Evolutionary conservation across 192 early-diverging fungal species (phyloP), one percentile per base, ranked within the genome.

Genomic region (Linnemannia elongata): DNA sequence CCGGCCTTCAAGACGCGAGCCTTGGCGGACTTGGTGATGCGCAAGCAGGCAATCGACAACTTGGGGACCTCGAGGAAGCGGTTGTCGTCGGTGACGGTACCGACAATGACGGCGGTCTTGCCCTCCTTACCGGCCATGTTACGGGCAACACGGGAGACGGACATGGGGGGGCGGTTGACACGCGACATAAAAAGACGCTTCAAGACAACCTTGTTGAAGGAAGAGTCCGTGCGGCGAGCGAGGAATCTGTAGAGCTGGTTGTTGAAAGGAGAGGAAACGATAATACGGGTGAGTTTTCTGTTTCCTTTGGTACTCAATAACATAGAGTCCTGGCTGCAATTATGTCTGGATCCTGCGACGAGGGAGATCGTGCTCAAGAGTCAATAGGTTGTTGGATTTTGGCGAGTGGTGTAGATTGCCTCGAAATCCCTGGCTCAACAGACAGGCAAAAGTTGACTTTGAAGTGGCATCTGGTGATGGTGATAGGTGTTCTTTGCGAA

Each of bases 121-220:
- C 94, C 94, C 22, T 82, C 77, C 93, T 96, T 97, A 78, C 90
- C 89, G 74, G 88, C 81, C 77, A 96, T 86, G 94, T 96, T 95
- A 57, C 92, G 88, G 68, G 91, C 91, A 81, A 99, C 90, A 73
- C 97, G 97, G 82, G 98, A 98, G 74, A 99, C 88, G 63, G 97
- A 96, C 80, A 99, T 90, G 42, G 99, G 97, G 68, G 98, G 98
- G 78, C 96, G 95, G 96, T 99, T 98, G 90, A 97, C 91, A 80
- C 97, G 95, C 88, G 98, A 99, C 98, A 99, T 98, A 90, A 97
- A 97, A 81, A 99, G 96, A 82, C 99, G 95, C 94, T 97, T 97
- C 89, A 99, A 93, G 82, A 99, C 95, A 78, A 97, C 96, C 95
- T 97, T 97, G 97, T 99, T 99, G 94, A 99, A 99, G 91, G 93